Evolutionary conservation across 345 rosid genomes (phyloP).

Genomic region (Corchorus capsularis): DNA sequence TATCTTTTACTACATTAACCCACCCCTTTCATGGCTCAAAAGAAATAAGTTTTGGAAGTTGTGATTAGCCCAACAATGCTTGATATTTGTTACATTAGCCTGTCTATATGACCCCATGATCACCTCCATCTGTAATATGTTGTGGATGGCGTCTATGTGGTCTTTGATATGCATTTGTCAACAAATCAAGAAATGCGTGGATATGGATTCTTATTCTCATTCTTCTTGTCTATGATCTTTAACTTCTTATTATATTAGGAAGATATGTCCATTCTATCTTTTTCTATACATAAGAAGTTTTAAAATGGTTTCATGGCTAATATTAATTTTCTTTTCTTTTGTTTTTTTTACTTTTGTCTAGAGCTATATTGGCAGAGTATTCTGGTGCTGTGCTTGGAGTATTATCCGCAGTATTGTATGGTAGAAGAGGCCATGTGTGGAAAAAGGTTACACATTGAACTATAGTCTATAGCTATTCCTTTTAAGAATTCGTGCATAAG

Average conservation of each 20-base stretch:
- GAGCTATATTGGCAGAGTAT: slow-evolving; percentile 92
- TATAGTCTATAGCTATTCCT: slow-evolving; percentile 12
- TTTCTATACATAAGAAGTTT: not conserved
- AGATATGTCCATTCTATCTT: not conserved
- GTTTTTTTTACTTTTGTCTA: slow-evolving; percentile 26
- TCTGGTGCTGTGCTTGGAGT: slow-evolving; percentile 99
- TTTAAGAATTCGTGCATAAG: not conserved
- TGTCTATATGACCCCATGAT: not conserved
- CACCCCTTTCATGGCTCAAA: not conserved
- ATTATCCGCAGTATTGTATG: slow-evolving; percentile 84
- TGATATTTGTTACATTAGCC: not conserved
- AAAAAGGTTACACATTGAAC: slow-evolving; percentile 65
- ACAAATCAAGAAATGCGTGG: not conserved
- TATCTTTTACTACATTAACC: not conserved
- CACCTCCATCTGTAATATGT: not conserved
- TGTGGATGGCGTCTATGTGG: not conserved
- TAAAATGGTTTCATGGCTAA: not conserved
- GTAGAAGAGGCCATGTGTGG: slow-evolving; percentile 73
- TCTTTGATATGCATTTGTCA: not conserved
- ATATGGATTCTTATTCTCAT: not conserved
- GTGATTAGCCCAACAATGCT: not conserved
- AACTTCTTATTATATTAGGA: not conserved
- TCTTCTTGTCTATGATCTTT: not conserved
- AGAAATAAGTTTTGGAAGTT: not conserved
- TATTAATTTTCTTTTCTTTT: not conserved